Conservation (phyloP, 352 stramenopile genomes). For the Globisporangium cylindrosporum region DNA sequence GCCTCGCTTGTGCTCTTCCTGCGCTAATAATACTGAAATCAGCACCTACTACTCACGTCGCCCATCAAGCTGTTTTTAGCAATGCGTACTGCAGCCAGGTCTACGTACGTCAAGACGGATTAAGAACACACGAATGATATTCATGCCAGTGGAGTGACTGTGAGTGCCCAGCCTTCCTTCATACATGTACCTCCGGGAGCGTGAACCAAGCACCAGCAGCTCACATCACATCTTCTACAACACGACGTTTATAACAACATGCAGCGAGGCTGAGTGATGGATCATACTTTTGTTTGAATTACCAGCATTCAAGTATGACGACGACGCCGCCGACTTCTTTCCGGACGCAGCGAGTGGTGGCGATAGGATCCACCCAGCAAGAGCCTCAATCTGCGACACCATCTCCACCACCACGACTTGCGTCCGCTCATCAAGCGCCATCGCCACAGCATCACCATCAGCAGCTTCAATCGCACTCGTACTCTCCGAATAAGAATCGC, state of each 20-base stretch:
- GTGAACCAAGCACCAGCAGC: background rate
- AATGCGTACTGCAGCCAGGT: too few species aligned
- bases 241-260: background rate
- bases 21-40: background rate
- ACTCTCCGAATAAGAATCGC: conserved; percentile 15
- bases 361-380: background rate
- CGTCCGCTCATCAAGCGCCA: background rate
- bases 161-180: background rate
- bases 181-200: background rate
- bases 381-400: background rate
- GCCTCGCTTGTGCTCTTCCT: background rate
- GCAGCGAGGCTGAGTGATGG: background rate
- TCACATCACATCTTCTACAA: background rate
- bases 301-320: background rate
- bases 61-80: background rate
- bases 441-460: background rate
- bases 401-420: conserved; percentile 1
- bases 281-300: background rate
- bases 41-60: background rate
- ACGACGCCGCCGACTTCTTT: background rate
- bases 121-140: background rate
- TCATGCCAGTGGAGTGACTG: background rate
- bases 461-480: background rate
- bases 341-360: background rate
- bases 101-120: background rate